A percentile compares a stretch with the other conserved stretches of the same genome.
Conservation (phyloP, 31 red algal genomes). For the Bonnemaisonia californica region DNA sequence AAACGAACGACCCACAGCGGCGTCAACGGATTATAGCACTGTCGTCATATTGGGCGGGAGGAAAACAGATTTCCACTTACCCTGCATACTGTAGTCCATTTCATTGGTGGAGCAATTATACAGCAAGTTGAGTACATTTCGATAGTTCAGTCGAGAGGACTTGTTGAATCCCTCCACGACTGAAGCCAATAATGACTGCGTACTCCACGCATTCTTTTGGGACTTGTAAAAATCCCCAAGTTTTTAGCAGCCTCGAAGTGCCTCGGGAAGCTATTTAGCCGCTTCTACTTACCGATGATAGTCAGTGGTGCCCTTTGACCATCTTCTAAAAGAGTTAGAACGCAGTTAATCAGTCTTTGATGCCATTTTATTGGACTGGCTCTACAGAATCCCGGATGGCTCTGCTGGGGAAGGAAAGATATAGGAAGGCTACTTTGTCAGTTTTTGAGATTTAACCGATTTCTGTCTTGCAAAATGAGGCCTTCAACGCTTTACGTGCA, state of each 20-base stretch:
- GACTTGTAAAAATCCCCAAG: constrained; percentile 11
- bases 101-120: constrained; percentile 14
- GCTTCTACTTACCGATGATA: constrained; percentile 22
- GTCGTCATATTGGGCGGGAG: constrained; percentile 14
- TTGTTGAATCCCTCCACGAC: background rate
- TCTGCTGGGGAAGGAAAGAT: constrained; percentile 6
- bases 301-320: constrained; percentile 8
- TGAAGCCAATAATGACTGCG: background rate
- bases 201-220: constrained; percentile 32
- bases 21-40: constrained; percentile 18
- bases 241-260: background rate
- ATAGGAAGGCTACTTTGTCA: constrained; percentile 18
- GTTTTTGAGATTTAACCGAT: too few relatives aligned
- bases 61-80: background rate
- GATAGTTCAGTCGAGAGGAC: background rate
- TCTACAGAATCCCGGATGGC: background rate
- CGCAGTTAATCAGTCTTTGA: constrained; percentile 34
- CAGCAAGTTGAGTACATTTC: background rate
- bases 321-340: constrained; percentile 13
- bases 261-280: background rate
- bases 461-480: too few relatives aligned
- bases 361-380: background rate
- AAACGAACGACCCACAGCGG: constrained; percentile 8
- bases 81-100: background rate
- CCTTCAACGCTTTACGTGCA: too few relatives aligned